phyloP scores from a whole-genome alignment of 176 grass and related monocot genomes.

The Cymbopogon citratus region DNA sequence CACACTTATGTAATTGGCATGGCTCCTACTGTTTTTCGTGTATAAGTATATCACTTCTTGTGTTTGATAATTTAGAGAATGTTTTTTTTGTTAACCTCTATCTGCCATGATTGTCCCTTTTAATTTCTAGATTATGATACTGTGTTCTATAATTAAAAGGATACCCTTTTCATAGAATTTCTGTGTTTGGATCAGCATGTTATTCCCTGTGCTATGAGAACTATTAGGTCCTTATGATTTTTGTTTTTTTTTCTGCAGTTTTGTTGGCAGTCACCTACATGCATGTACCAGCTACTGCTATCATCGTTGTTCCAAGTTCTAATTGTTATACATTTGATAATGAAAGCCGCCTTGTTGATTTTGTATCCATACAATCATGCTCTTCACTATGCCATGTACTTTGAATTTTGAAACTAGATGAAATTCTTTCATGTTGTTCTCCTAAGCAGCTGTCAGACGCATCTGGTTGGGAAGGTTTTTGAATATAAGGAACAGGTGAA shows the following conservation, averaged over 20 bases:
- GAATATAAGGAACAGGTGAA: conserved; percentile 77
- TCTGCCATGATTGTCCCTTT: neutral
- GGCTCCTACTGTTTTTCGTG: neutral
- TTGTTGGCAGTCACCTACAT: conserved; percentile 31
- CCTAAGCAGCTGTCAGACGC: conserved; percentile 61
- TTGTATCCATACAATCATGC: conserved; percentile 70
- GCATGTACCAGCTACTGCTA: conserved; percentile 11
- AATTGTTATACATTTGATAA: conserved; percentile 79
- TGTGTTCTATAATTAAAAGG: neutral
- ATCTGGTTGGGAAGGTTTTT: conserved; percentile 51
- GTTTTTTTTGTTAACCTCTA: neutral
- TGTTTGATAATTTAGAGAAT: neutral
- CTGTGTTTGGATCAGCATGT: neutral
- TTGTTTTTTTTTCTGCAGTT: conserved; percentile 27
- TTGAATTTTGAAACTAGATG: neutral
- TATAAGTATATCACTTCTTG: neutral
- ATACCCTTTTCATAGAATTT: neutral
- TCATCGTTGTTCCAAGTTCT: conserved; percentile 59
- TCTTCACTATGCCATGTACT: neutral
- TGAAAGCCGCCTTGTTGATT: conserved; percentile 79
- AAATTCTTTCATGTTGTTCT: conserved; percentile 42
- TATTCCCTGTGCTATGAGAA: neutral
- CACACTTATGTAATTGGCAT: neutral
- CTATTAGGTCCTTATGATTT: conserved; percentile 20
- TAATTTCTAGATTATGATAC: neutral